These are phyloP conservation scores for Trichoderma polysporum DNA, from an alignment of 2,329 filamentous ascomycete species.

Conservation along the genomic window DNA sequence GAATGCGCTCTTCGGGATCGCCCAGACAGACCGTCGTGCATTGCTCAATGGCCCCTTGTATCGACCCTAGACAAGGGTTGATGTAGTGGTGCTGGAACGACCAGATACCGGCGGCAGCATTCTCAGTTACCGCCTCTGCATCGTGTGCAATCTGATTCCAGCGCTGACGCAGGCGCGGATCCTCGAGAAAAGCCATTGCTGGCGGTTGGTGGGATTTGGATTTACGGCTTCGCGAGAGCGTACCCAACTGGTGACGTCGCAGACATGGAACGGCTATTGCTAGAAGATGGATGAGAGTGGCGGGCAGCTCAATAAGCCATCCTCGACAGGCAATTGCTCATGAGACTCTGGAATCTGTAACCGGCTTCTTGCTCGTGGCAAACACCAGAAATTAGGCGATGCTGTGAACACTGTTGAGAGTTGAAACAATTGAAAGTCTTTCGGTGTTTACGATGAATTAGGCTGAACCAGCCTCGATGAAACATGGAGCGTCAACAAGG, in stretches of 20 bases:
- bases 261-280: constrained; percentile 10
- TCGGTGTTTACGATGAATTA: constrained; percentile 6
- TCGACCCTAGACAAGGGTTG: constrained; percentile 70
- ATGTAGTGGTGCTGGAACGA: constrained; percentile 84
- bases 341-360: not conserved
- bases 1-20: constrained; percentile 69
- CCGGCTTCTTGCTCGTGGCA: not conserved
- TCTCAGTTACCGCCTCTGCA: constrained; percentile 85
- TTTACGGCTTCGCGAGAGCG: not conserved
- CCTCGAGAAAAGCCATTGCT: constrained; percentile 64
- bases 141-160: constrained; percentile 92
- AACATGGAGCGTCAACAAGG: not conserved
- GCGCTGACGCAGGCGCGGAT: constrained; percentile 87
- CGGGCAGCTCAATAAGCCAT: constrained; percentile 11
- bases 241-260: constrained; percentile 15
- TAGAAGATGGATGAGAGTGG: not conserved
- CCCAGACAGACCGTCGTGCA: constrained; percentile 71
- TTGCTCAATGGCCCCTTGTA: constrained; percentile 67
- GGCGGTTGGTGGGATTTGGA: constrained; percentile 22
- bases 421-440: not conserved
- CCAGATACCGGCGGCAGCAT: constrained; percentile 88
- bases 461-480: constrained; percentile 6
- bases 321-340: not conserved
- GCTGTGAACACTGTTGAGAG: not conserved
- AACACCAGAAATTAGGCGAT: not conserved